Percentiles rank a stretch among this genome's conserved stretches.
phyloP scores from a whole-genome alignment of 148 eudicot genomes.

The Selenicereus undatus region DNA sequence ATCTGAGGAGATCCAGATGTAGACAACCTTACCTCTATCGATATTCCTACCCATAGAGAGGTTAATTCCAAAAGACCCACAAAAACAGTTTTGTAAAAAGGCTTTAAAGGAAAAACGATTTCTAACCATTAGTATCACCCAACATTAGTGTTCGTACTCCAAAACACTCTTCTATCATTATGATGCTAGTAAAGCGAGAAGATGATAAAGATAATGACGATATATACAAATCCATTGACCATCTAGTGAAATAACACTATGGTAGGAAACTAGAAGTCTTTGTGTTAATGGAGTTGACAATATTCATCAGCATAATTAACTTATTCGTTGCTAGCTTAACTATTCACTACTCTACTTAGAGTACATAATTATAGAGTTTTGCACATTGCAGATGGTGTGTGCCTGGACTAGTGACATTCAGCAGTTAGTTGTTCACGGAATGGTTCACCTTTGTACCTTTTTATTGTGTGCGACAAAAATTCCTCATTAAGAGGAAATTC shows the following conservation, averaged over 20 bases:
- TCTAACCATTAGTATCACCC: too few relatives aligned
- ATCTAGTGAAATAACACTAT: slow-evolving; percentile 17
- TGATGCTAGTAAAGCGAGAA: slow-evolving; percentile 47
- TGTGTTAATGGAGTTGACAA: slow-evolving; percentile 42
- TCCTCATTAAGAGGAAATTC: slow-evolving; percentile 64
- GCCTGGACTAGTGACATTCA: slow-evolving; percentile 51
- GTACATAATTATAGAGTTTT: slow-evolving; percentile 41
- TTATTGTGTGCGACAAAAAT: slow-evolving; percentile 61
- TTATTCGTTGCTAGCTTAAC: slow-evolving; percentile 48
- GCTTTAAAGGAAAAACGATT: too few relatives aligned
- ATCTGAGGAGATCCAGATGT: too few relatives aligned
- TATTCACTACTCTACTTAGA: slow-evolving; percentile 29
- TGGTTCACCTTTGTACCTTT: slow-evolving; percentile 47
- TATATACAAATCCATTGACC: slow-evolving; percentile 36
- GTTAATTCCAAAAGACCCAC: too few relatives aligned
- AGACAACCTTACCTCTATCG: too few relatives aligned
- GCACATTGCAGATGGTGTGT: slow-evolving; percentile 81
- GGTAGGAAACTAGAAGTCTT: slow-evolving; percentile 38
- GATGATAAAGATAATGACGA: slow-evolving; percentile 60
- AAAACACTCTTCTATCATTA: slow-evolving; percentile 44
- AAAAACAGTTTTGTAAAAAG: too few relatives aligned
- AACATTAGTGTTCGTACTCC: slow-evolving; percentile 31
- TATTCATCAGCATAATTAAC: slow-evolving; percentile 40
- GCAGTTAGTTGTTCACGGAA: slow-evolving; percentile 60
- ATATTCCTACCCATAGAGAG: too few relatives aligned